A percentile compares a stretch with the other conserved stretches of the same genome.
Evolutionary conservation across 208 protist species (phyloP).

Genomic region (Crithidia thermophila): DNA sequence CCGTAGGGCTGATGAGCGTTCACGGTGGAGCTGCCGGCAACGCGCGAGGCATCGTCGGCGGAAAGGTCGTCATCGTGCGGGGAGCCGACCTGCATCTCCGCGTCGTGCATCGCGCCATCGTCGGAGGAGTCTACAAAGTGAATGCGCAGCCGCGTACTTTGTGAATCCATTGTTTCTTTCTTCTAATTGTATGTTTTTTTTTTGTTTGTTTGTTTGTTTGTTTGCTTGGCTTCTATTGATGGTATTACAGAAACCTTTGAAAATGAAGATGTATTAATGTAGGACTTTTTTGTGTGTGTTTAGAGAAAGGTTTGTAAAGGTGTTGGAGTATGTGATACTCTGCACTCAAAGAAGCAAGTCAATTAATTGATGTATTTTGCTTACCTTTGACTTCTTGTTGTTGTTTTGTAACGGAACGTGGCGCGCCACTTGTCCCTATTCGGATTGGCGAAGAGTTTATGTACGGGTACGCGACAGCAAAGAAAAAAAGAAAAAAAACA

Average conservation of each 20-base stretch:
- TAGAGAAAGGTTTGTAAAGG: too few species aligned
- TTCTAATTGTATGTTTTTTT: not conserved
- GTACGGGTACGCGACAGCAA: not conserved
- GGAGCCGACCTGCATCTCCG: constrained; percentile 37
- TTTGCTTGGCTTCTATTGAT: too few species aligned
- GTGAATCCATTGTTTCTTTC: constrained; percentile 11
- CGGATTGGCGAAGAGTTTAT: not conserved
- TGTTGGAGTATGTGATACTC: too few species aligned
- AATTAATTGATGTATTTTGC: too few species aligned
- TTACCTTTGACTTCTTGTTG: too few species aligned
- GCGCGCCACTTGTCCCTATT: too few species aligned
- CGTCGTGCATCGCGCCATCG: constrained; percentile 57
- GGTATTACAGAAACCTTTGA: too few species aligned
- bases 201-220: not conserved
- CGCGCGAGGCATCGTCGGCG: not conserved
- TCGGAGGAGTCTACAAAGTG: constrained; percentile 77
- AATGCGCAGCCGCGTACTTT: constrained; percentile 35
- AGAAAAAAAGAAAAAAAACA: constrained; percentile 2
- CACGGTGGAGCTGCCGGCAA: not conserved
- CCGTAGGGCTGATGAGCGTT: constrained; percentile 18
- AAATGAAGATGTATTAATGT: too few species aligned
- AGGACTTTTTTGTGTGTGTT: too few species aligned
- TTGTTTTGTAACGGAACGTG: too few species aligned
- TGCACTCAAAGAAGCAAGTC: too few species aligned
- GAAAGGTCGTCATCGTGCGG: constrained; percentile 11